Percentiles rank a stretch among this genome's conserved stretches.
Evolutionary conservation across 2,329 filamentous ascomycete species (phyloP).

Genomic region (Claviceps citrina): DNA sequence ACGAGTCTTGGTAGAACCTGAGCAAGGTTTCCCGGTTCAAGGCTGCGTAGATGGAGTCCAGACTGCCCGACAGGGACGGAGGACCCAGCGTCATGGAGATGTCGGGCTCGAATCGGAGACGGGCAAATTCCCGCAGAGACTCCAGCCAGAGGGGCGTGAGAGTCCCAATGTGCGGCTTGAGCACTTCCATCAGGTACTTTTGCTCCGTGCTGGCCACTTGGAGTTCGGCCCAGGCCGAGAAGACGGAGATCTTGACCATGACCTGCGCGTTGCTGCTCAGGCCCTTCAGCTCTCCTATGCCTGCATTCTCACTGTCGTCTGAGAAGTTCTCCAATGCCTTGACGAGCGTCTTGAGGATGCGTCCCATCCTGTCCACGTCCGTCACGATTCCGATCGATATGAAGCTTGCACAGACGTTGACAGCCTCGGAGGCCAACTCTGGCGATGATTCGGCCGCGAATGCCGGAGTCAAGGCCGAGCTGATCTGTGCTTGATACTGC

Average conservation of each 20-base stretch:
- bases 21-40: conserved; percentile 86
- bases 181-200: conserved; percentile 70
- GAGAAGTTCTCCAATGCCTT: conserved; percentile 86
- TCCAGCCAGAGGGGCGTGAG: conserved; percentile 89
- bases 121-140: conserved; percentile 83
- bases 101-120: conserved; percentile 87
- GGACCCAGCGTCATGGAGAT: conserved; percentile 83
- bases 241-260: conserved; percentile 96
- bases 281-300: conserved; percentile 83
- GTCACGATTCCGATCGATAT: conserved; percentile 95
- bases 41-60: conserved; percentile 89
- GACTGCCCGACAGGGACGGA: conserved; percentile 63
- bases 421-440: conserved; percentile 85
- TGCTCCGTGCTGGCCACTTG: conserved; percentile 92
- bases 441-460: conserved; percentile 93
- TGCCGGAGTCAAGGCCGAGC: conserved; percentile 86
- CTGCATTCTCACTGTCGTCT: conserved; percentile 60
- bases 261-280: conserved; percentile 92
- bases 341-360: conserved; percentile 86
- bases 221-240: conserved; percentile 91
- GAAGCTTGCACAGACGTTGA: conserved; percentile 96
- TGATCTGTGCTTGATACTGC: conserved; percentile 97
- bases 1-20: conserved; percentile 92
- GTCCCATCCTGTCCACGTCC: conserved; percentile 95
- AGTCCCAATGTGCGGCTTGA: conserved; percentile 78